Percentiles rank a stretch among this genome's conserved stretches.
phyloP scores from a whole-genome alignment of 2,329 filamentous ascomycete species.

The Botrytis elliptica region DNA sequence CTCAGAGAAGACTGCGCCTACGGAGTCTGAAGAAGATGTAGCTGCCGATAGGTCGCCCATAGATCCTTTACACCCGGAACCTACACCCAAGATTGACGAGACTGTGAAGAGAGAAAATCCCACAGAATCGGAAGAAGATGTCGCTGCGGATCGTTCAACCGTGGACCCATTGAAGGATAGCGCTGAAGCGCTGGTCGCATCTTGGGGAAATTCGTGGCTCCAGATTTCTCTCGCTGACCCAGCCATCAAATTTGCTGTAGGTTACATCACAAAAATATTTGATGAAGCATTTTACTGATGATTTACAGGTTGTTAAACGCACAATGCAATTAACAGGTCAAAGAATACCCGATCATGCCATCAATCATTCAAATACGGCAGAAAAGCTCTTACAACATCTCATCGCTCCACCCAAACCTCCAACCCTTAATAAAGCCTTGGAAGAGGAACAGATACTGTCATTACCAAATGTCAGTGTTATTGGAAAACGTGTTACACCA shows the following conservation, averaged over 20 bases:
- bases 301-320: slow-evolving; percentile 71
- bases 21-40: slow-evolving; percentile 35
- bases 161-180: slow-evolving; percentile 27
- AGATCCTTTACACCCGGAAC: slow-evolving; percentile 30
- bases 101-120: slow-evolving; percentile 27
- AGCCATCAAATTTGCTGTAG: slow-evolving; percentile 70
- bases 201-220: slow-evolving; percentile 59
- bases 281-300: slow-evolving; percentile 21
- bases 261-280: slow-evolving; percentile 38
- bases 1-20: slow-evolving; percentile 28
- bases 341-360: slow-evolving; percentile 67
- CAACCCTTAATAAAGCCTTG: slow-evolving; percentile 64
- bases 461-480: slow-evolving; percentile 70
- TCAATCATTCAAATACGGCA: slow-evolving; percentile 56
- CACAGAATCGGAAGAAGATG: slow-evolving; percentile 35
- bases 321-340: slow-evolving; percentile 78
- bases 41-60: slow-evolving; percentile 32
- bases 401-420: slow-evolving; percentile 53
- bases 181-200: slow-evolving; percentile 39
- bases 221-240: slow-evolving; percentile 55
- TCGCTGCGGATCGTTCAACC: slow-evolving; percentile 33
- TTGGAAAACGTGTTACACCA: slow-evolving; percentile 61
- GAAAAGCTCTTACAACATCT: slow-evolving; percentile 55
- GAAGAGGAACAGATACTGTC: slow-evolving; percentile 46
- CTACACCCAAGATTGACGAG: slow-evolving; percentile 25